Evolutionary conservation across 1,284 basidiomycete species (phyloP).

Genomic region (Microbotryum violaceum): DNA sequence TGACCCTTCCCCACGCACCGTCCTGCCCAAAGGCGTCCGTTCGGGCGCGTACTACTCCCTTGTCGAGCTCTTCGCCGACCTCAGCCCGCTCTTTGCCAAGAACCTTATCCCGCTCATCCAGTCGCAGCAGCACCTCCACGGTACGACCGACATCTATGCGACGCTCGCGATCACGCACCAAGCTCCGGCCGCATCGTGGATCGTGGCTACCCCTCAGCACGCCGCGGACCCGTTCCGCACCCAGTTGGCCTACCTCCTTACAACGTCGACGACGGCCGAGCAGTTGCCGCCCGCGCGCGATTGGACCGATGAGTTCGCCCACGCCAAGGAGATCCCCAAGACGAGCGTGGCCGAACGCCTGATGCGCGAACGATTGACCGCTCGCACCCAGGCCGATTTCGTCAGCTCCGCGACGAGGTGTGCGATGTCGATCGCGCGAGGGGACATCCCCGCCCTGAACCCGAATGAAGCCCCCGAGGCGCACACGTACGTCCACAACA

Average conservation of each 20-base stretch:
- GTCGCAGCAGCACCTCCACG: slow-evolving; percentile 24
- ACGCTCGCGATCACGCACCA: slow-evolving; percentile 48
- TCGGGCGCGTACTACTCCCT: slow-evolving; percentile 45
- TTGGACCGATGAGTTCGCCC: slow-evolving; percentile 56
- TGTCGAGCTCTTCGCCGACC: slow-evolving; percentile 48
- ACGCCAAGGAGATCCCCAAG: slow-evolving; percentile 49
- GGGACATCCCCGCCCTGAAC: slow-evolving; percentile 41
- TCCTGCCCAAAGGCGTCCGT: slow-evolving; percentile 34
- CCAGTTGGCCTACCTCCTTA: slow-evolving; percentile 50
- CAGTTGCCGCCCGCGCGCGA: slow-evolving; percentile 50
- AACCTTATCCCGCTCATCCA: slow-evolving; percentile 40
- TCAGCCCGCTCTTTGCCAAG: slow-evolving; percentile 41
- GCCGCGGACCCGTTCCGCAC: slow-evolving; percentile 48
- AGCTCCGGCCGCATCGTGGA: slow-evolving; percentile 49
- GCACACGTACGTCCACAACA: slow-evolving; percentile 52
- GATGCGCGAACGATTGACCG: slow-evolving; percentile 50
- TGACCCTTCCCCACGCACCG: slow-evolving; percentile 43
- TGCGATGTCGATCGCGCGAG: slow-evolving; percentile 46
- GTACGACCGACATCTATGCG: slow-evolving; percentile 40
- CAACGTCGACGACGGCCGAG: slow-evolving; percentile 42
- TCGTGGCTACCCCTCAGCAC: slow-evolving; percentile 40
- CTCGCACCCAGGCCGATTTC: slow-evolving; percentile 51
- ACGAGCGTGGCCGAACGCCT: slow-evolving; percentile 48
- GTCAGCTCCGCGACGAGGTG: slow-evolving; percentile 48
- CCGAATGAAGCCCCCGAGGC: slow-evolving; percentile 49